Base-by-base conservation (phyloP, 2,329 filamentous ascomycete genomes). In the Tetracladium maxilliforme region DNA sequence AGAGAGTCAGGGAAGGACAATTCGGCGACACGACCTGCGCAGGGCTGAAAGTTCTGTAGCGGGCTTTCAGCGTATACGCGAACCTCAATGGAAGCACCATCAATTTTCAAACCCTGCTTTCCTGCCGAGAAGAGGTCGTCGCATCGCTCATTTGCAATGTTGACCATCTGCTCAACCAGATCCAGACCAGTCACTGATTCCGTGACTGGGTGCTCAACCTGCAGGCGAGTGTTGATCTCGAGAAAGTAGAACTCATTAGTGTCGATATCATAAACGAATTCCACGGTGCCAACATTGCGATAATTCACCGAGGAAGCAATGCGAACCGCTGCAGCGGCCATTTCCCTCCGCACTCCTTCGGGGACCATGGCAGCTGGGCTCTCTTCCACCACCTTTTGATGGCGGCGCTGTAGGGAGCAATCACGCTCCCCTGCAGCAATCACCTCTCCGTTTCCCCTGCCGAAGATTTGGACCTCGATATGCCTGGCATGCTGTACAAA, bases 51-150 rank as follows among this genome's bases (percentile, higher is more conserved):
- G 31, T 72, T 70, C 22, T 39, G 36, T 13, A 41, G 64, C 6
- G 75, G 75, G 31, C 78, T 77, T 39, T 82, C 76, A 4, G 75
- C 76, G 43, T 81, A 81, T 29, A 81, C 76, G 28, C 76, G 56
- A 13, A 71, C 75, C 44, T 82, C 76, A 30, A 81, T 76, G 1
- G 72, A 72, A 42, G 73, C 68, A 0, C 73, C 72, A 27, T 56
- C 58, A 4, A 31, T 31, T 19, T 12, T 6, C 12, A 17, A 19
- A 34, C 78, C 77, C 21, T 31, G 24, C 5, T 37, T 31, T 17
- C 25, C 13, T 33, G 33, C 10, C 20, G 25, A 10, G 6, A 28
- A 23, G 20, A 38, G 22, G 13, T 34, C 17, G 9, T 28, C 19
- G n/a, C 24, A 17, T 7, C 63, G 61, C 10, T 71, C 73, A 38